Evolutionary conservation across 345 rosid genomes (phyloP).

Genomic region (Camelina neglecta): DNA sequence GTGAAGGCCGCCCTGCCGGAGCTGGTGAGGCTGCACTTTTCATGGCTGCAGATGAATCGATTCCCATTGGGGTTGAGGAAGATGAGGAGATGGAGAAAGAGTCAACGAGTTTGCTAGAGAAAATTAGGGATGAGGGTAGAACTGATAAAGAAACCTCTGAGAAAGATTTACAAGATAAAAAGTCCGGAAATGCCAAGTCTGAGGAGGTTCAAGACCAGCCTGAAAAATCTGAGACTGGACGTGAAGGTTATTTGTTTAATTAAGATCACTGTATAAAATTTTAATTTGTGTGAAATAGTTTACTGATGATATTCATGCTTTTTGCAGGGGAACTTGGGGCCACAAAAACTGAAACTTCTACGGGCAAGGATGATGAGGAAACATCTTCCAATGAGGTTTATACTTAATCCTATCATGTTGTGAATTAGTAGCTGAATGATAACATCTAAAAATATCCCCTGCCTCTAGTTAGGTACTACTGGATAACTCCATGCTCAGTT

Average conservation of each 20-base stretch:
- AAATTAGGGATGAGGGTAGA: slow-evolving; percentile 51
- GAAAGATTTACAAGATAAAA: slow-evolving; percentile 23
- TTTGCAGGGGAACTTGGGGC: slow-evolving; percentile 31
- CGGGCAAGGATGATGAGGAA: slow-evolving; percentile 34
- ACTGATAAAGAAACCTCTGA: slow-evolving; percentile 22
- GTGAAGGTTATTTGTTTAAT: slow-evolving; percentile 32
- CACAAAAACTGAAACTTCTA: slow-evolving; percentile 19
- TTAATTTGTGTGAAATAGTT: slow-evolving; percentile 4
- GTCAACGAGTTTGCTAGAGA: slow-evolving; percentile 54
- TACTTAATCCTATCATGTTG: slow-evolving; percentile 21
- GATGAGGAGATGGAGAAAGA: slow-evolving; percentile 49
- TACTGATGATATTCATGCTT: neutral
- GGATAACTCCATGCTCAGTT: neutral
- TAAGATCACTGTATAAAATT: neutral
- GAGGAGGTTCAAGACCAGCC: slow-evolving; percentile 31
- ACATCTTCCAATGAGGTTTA: slow-evolving; percentile 40
- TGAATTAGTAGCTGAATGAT: neutral
- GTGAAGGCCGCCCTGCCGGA: neutral
- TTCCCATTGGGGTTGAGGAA: slow-evolving; percentile 21
- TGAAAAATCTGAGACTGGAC: slow-evolving; percentile 16
- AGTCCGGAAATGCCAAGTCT: slow-evolving; percentile 6
- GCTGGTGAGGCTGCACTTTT: slow-evolving; percentile 7
- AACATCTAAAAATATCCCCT: slow-evolving; percentile 21
- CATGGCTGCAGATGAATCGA: neutral
- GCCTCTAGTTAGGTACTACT: neutral